These are phyloP conservation scores for Aspergillus sp. DNA, from an alignment of 2,329 filamentous ascomycete genomes.

Conservation along the genomic window DNA sequence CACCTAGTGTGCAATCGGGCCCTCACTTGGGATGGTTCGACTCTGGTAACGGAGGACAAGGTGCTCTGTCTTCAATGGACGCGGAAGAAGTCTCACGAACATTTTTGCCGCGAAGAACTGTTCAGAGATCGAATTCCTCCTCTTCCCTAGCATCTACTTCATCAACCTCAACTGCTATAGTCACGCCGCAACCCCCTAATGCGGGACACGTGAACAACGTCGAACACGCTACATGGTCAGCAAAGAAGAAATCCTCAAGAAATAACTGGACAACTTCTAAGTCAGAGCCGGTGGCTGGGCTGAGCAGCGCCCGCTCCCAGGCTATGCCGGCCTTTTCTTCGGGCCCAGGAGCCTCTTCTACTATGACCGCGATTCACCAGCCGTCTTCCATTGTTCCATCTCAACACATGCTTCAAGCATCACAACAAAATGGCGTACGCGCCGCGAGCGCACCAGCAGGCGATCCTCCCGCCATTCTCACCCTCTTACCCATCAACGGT, in stretches of 20 bases:
- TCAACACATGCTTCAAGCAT: conserved; percentile 68
- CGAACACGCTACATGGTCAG: conserved; percentile 43
- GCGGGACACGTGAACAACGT: conserved; percentile 38
- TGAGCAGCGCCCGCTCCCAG: conserved; percentile 64
- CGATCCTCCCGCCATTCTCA: conserved; percentile 75
- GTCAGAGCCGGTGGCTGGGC: conserved; percentile 64
- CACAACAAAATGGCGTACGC: conserved; percentile 61
- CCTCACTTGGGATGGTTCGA: conserved; percentile 63
- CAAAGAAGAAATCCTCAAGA: conserved; percentile 50
- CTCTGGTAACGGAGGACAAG: conserved; percentile 58
- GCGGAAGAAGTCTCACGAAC: conserved; percentile 83
- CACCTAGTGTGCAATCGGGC: conserved; percentile 63
- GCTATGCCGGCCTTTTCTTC: conserved; percentile 61
- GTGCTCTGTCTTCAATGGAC: conserved; percentile 70
- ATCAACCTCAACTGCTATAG: conserved; percentile 55
- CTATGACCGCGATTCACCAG: conserved; percentile 65
- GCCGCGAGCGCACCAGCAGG: conserved; percentile 46
- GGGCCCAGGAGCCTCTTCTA: conserved; percentile 60
- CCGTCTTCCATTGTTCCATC: conserved; percentile 65
- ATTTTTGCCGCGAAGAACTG: conserved; percentile 84
- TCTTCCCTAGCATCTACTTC: conserved; percentile 70
- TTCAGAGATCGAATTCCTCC: conserved; percentile 86
- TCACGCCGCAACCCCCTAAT: conserved; percentile 39
- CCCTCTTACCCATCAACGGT: conserved; percentile 86
- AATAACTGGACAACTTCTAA: conserved; percentile 68